Base-by-base conservation (phyloP, 345 rosid genomes). In the Acer negundo region DNA sequence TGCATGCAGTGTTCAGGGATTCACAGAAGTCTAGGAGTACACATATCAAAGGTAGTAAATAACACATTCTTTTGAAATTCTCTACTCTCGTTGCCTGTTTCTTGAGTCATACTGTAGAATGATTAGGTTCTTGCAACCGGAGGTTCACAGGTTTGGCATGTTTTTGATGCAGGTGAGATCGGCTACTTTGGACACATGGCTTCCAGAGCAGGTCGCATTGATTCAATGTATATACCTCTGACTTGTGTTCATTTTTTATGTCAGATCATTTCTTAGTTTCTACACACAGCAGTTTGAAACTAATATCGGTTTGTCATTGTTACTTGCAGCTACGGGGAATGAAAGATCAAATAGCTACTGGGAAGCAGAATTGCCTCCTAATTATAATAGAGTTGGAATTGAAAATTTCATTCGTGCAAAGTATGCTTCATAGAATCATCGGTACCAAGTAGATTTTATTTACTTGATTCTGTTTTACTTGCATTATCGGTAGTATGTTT, bases 1-100 rank as follows among this genome's bases (percentile, higher is more conserved):
- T 96, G 99, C 88, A 88, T 96, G 93, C 98, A 92, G 61, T 94
- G 99, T 72, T 94, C 99, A 26, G 99, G 99, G 66, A 67, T 89
- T 67, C 98, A 96, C 79, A 89, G 99, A 53, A 89, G 95, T 84
- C 97, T 96, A 55, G 99, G 99, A 42, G 98, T 96, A 55, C 98
- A 96, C 82, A 92, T 96, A 85, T 91, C 99, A 24, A 94, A 96
- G 94, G 99, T 96, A 74, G 26, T 51, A 56, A 17, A 7, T 28
- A 24, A 28, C 70, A 38, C 62, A 19, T 49, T 78, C 24, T 23
- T 64, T 79, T 69, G 47, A 0, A n/a, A 69, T 53, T 44, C 17
- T 28, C 61, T 72, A 8, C 53, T 2, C 69, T 10, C 66, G 28
- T 63, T 72, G 24, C 24, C n/a, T 6, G 46, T 56, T 62, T 28